Percentiles rank a stretch among this genome's conserved stretches.
These are phyloP conservation scores for Diaporthe sp. DNA, from an alignment of 2,329 filamentous ascomycete species.

Conservation along the genomic window DNA sequence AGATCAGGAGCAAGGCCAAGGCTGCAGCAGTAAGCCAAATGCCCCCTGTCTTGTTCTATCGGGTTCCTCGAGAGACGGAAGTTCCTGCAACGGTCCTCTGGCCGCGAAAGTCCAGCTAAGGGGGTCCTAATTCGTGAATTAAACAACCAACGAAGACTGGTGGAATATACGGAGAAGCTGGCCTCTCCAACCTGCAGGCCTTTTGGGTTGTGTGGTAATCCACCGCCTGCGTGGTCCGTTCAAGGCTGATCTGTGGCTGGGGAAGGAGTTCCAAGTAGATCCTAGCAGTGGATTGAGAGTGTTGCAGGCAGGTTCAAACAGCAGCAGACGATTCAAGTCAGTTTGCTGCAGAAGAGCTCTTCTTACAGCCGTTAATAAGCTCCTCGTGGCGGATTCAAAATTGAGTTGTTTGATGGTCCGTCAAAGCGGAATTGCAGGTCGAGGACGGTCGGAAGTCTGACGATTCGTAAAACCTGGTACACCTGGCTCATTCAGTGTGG, in stretches of 20 bases:
- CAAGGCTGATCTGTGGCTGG: background rate
- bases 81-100: slow-evolving; percentile 7
- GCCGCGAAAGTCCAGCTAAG: slow-evolving; percentile 26
- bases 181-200: slow-evolving; percentile 21
- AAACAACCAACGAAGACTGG: background rate
- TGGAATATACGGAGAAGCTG: slow-evolving; percentile 19
- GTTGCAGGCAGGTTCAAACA: slow-evolving; percentile 7
- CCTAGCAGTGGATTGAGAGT: background rate
- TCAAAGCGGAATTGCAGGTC: slow-evolving; percentile 19
- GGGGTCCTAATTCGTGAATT: background rate
- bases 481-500: background rate
- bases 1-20: slow-evolving; percentile 18
- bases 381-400: slow-evolving; percentile 2
- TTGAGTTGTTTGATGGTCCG: slow-evolving; percentile 25
- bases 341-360: background rate
- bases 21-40: slow-evolving; percentile 26
- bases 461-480: slow-evolving; percentile 3
- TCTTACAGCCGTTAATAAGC: background rate
- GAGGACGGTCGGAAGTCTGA: slow-evolving; percentile 17
- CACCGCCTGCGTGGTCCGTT: slow-evolving; percentile 27
- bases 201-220: background rate
- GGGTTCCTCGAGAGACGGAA: slow-evolving; percentile 33
- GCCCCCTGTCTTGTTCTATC: slow-evolving; percentile 37
- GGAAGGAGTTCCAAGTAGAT: background rate
- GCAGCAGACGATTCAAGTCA: background rate